phyloP scores from a whole-genome alignment of 2,329 filamentous ascomycete species.

The Sclerotinia minor region DNA sequence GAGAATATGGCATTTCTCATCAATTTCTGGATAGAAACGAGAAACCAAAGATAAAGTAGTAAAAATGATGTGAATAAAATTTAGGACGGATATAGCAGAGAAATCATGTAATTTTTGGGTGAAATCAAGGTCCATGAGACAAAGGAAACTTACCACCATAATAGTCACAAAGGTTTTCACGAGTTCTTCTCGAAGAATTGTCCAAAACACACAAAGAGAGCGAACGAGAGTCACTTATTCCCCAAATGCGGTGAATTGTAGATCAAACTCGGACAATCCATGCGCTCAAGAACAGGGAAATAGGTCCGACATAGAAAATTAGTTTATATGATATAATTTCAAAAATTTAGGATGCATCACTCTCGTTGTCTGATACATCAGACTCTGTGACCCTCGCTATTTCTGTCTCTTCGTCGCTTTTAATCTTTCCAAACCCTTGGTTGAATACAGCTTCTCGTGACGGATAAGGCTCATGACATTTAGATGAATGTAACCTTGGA shows the following conservation, averaged over 20 bases:
- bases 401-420: constrained; percentile 39
- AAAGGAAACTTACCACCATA: neutral
- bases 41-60: neutral
- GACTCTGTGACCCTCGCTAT: constrained; percentile 28
- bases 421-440: constrained; percentile 40
- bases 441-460: constrained; percentile 38
- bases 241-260: neutral
- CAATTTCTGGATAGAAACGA: neutral
- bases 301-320: neutral
- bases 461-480: constrained; percentile 60
- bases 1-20: neutral
- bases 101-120: neutral
- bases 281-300: neutral
- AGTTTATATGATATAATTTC: neutral
- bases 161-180: constrained; percentile 3
- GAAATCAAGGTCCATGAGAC: neutral
- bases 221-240: neutral
- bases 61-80: neutral
- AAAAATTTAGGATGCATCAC: neutral
- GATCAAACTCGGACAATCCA: neutral
- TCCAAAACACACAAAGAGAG: constrained; percentile 16
- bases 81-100: neutral
- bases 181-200: neutral
- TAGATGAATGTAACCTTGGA: constrained; percentile 53
- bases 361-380: constrained; percentile 23